phyloP scores from a whole-genome alignment of 2,329 filamentous ascomycete species.

The Rutstroemia sp. region DNA sequence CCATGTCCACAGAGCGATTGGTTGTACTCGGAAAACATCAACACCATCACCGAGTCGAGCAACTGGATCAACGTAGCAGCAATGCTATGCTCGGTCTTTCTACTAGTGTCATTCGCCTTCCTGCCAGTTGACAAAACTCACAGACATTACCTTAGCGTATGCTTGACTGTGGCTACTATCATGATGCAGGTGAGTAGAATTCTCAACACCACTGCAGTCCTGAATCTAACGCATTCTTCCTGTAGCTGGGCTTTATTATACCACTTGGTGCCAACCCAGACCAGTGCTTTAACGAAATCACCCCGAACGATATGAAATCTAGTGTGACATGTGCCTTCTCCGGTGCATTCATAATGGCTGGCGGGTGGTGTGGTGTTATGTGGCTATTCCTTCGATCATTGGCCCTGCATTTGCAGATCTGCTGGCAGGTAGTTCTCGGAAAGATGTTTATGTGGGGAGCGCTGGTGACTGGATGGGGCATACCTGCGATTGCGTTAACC shows the following conservation, averaged over 20 bases:
- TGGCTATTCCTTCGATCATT: slow-evolving; percentile 90
- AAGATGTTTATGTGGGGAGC: slow-evolving; percentile 83
- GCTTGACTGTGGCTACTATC: slow-evolving; percentile 66
- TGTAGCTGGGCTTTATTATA: slow-evolving; percentile 79
- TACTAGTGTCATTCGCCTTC: slow-evolving; percentile 71
- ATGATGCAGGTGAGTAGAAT: slow-evolving; percentile 65
- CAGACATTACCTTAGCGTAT: slow-evolving; percentile 88
- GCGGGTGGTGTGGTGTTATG: slow-evolving; percentile 75
- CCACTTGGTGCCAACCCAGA: slow-evolving; percentile 71
- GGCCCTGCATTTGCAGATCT: slow-evolving; percentile 93
- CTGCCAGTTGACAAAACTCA: slow-evolving; percentile 84
- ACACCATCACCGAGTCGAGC: slow-evolving; percentile 54
- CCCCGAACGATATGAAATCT: slow-evolving; percentile 84
- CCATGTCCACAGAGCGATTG: slow-evolving; percentile 85
- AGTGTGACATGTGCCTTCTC: slow-evolving; percentile 79
- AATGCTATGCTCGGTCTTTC: slow-evolving; percentile 63
- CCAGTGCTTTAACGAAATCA: slow-evolving; percentile 84
- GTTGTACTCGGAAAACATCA: slow-evolving; percentile 55
- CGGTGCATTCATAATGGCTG: slow-evolving; percentile 76
- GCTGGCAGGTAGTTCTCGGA: slow-evolving; percentile 90
- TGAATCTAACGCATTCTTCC: slow-evolving; percentile 14
- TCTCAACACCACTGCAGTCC: neutral
- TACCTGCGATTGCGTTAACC: slow-evolving; percentile 68
- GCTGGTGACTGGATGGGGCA: slow-evolving; percentile 73
- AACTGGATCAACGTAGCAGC: slow-evolving; percentile 78